phyloP scores from a whole-genome alignment of 352 stramenopile genomes.

The Phytophthora ramorum region DNA sequence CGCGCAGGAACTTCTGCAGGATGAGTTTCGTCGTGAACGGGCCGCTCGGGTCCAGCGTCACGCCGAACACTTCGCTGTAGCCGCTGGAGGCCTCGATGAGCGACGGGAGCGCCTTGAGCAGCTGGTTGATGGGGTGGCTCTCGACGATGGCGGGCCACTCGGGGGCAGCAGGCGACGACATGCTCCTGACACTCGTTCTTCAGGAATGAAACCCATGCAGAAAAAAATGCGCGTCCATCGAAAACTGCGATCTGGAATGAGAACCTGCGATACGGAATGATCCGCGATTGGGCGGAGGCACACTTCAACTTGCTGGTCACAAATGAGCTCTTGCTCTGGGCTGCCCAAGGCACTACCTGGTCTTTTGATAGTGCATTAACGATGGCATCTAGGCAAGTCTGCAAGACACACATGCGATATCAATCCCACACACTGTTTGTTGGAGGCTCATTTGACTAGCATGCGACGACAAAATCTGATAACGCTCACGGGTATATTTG shows the following conservation, averaged over 20 bases:
- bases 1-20: slow-evolving; percentile 36
- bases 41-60: slow-evolving; percentile 32
- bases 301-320: slow-evolving; percentile 28
- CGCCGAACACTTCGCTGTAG: slow-evolving; percentile 36
- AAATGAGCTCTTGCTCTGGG: neutral
- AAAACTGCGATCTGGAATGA: slow-evolving; percentile 5
- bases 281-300: slow-evolving; percentile 15
- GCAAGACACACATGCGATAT: too few species aligned
- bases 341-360: too few species aligned
- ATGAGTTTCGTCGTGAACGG: slow-evolving; percentile 37
- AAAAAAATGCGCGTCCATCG: neutral
- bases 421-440: too few species aligned
- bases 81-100: slow-evolving; percentile 27
- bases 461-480: too few species aligned
- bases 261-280: slow-evolving; percentile 1
- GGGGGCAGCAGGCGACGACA: slow-evolving; percentile 21
- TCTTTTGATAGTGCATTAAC: too few species aligned
- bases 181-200: too few species aligned
- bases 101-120: slow-evolving; percentile 23
- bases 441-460: slow-evolving; percentile 8
- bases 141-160: slow-evolving; percentile 26
- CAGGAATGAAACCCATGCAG: slow-evolving; percentile 13
- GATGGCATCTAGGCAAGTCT: too few species aligned
- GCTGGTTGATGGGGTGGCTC: slow-evolving; percentile 33
- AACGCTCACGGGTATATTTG: too few species aligned